Conservation (phyloP, 2,329 filamentous ascomycete genomes). For the Venturia pyrina region DNA sequence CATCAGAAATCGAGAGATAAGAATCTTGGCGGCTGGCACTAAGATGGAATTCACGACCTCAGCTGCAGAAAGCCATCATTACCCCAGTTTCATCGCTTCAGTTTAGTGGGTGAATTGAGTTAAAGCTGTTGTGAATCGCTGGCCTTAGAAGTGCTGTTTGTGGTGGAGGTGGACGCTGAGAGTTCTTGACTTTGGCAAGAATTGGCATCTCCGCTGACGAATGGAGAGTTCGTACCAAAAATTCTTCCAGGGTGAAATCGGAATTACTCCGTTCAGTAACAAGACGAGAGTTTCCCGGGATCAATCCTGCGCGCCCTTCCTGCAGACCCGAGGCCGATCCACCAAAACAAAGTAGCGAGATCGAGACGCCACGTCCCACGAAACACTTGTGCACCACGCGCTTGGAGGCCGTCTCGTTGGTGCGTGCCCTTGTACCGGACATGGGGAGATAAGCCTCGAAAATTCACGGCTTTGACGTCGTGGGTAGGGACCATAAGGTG, state of each 20-base stretch:
- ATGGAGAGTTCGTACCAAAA: neutral
- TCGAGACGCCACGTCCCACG: slow-evolving; percentile 13
- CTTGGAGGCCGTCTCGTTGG: slow-evolving; percentile 6
- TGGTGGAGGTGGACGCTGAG: neutral
- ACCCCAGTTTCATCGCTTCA: neutral
- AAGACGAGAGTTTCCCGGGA: neutral
- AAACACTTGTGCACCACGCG: slow-evolving; percentile 10
- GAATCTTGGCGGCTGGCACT: neutral
- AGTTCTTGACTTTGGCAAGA: neutral
- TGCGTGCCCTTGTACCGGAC: slow-evolving; percentile 2
- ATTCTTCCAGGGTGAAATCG: neutral
- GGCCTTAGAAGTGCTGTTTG: neutral
- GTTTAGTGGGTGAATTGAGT: neutral
- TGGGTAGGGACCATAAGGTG: neutral
- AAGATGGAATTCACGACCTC: neutral
- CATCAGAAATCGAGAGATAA: slow-evolving; percentile 8
- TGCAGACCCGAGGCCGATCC: slow-evolving; percentile 4
- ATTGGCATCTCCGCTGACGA: neutral
- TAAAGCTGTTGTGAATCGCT: neutral
- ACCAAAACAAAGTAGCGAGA: slow-evolving; percentile 10
- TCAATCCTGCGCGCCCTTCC: neutral
- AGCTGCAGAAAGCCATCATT: slow-evolving; percentile 4
- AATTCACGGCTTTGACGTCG: slow-evolving; percentile 10
- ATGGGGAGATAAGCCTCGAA: slow-evolving; percentile 9
- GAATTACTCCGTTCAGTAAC: neutral